Evolutionary conservation across 2,329 filamentous ascomycete species (phyloP), one percentile per base, ranked within the genome.

Genomic region (Pyricularia pennisetigena): DNA sequence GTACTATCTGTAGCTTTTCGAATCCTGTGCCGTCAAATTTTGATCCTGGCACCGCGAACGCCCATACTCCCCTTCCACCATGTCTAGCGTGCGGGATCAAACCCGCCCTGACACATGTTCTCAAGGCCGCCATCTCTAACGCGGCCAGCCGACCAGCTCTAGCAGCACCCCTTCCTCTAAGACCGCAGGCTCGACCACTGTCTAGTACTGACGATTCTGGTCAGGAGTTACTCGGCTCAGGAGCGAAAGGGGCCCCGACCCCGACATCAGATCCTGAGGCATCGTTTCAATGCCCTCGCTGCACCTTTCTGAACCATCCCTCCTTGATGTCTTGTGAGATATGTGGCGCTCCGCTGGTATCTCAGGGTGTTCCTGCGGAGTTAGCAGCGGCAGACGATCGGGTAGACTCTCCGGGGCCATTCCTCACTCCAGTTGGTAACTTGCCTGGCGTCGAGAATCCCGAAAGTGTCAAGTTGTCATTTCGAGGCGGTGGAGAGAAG

Each of bases 31-130:
- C 95, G 0, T 91, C 92, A 54, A 97, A 97, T 77, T 98, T 98
- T 76, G 94, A 98, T 74, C 91, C 93, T 0, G 85, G 89, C 0
- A 89, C 90, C 2, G 93, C 93, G 9, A 95, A 87, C 70, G 86
- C 89, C 24, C 88, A 93, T 71, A 97, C 91, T 5, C 90, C 89
- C 9, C 80, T 97, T 26, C 91, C 94, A 3, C 92, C 94, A 72
- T 99, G 95, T 76, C 82, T 97, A 68, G 91, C 93, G 5, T 99
- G 95, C 76, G 95, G 95, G 0, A 97, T 99, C 74, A 97, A 95
- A 74, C 95, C 95, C 3, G 89, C 90, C 0, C 83, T 97, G 65
- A 86, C 92, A 1, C 89, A 92, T 70, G 85, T 98, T 1, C 80
- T 97, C 41, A 97, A 97, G 78, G 93, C 94, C 10, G 87, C 93